Conservation (phyloP, 352 stramenopile genomes). For the Globisporangium parvum region DNA sequence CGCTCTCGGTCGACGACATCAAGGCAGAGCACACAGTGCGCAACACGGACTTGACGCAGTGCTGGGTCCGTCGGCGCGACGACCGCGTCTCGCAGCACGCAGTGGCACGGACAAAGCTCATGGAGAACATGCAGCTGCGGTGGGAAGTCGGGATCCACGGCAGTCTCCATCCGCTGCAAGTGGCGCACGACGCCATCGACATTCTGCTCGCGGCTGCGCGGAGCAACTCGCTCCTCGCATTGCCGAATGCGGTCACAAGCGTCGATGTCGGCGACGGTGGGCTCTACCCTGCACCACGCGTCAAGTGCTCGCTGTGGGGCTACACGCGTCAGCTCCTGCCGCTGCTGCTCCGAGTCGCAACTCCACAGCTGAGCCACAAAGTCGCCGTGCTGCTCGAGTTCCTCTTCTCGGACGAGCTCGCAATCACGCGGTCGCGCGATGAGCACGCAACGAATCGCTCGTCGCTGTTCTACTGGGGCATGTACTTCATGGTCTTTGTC, state of each 20-base stretch:
- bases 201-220: constrained; percentile 55
- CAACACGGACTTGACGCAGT: constrained; percentile 20
- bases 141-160: constrained; percentile 71
- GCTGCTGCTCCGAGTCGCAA: constrained; percentile 38
- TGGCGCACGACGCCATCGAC: constrained; percentile 62
- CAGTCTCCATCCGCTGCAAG: constrained; percentile 36
- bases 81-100: constrained; percentile 30
- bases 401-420: constrained; percentile 35
- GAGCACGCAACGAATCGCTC: constrained; percentile 32
- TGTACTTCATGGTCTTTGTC: constrained; percentile 77
- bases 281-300: constrained; percentile 47
- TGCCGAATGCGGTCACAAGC: constrained; percentile 11
- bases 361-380: constrained; percentile 50
- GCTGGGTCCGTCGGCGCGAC: constrained; percentile 26
- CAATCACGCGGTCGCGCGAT: constrained; percentile 15
- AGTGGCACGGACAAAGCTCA: constrained; percentile 25
- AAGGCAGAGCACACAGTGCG: constrained; percentile 16
- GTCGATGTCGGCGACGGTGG: constrained; percentile 18
- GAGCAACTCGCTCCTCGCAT: constrained; percentile 47
- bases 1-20: constrained; percentile 46
- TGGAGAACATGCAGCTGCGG: constrained; percentile 69
- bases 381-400: constrained; percentile 56
- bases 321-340: constrained; percentile 44
- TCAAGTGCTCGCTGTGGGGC: constrained; percentile 42
- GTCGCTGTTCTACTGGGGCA: constrained; percentile 51